A percentile compares a stretch with the other conserved stretches of the same genome.
These are phyloP conservation scores for Aspergillus ibericus DNA, from an alignment of 2,329 filamentous ascomycete species.

Conservation along the genomic window DNA sequence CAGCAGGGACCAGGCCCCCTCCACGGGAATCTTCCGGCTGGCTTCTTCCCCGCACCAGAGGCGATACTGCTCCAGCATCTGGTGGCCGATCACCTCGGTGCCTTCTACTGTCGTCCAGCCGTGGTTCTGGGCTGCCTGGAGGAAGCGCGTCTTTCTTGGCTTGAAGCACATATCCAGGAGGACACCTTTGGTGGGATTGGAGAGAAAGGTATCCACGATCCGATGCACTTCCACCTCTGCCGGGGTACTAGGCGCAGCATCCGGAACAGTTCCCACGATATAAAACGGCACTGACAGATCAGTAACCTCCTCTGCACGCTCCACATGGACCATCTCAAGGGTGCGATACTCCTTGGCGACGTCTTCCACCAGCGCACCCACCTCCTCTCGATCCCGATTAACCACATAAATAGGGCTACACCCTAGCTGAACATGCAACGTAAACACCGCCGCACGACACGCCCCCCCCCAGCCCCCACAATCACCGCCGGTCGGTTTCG, in stretches of 20 bases:
- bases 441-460: conserved; percentile 43
- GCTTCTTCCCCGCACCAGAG: conserved; percentile 38
- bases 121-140: conserved; percentile 33
- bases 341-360: background rate
- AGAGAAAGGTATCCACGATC: conserved; percentile 31
- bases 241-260: conserved; percentile 34
- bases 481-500: conserved; percentile 34
- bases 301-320: conserved; percentile 25
- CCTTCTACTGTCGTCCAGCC: conserved; percentile 44
- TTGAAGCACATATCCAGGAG: conserved; percentile 49
- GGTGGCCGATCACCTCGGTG: conserved; percentile 43
- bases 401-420: conserved; percentile 38
- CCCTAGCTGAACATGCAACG: conserved; percentile 29
- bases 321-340: conserved; percentile 32
- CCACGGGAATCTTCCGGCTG: conserved; percentile 23
- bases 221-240: conserved; percentile 29
- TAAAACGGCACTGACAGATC: conserved; percentile 36
- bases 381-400: conserved; percentile 37
- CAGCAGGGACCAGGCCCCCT: conserved; percentile 35
- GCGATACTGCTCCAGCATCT: conserved; percentile 43
- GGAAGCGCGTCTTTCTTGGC: conserved; percentile 38
- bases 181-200: conserved; percentile 29
- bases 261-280: conserved; percentile 43
- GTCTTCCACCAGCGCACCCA: conserved; percentile 29
- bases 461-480: conserved; percentile 47